These are phyloP conservation scores for Musa itinerans DNA, from an alignment of 176 grass and related monocot species.

Conservation along the genomic window DNA sequence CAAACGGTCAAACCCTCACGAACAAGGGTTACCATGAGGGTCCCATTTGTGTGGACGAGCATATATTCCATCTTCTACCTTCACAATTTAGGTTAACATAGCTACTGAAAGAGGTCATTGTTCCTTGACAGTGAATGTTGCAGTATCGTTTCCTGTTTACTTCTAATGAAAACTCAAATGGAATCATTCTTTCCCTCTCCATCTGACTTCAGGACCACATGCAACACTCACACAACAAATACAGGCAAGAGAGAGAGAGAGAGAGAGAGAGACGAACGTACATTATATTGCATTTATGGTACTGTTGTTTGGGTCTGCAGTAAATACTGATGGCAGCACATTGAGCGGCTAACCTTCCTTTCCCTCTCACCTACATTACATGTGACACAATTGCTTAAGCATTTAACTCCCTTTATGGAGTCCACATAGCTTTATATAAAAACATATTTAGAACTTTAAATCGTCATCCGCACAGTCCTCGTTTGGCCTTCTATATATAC, in stretches of 20 bases:
- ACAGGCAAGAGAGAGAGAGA: neutral
- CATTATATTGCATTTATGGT: slow-evolving; percentile 3
- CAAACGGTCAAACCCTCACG: neutral
- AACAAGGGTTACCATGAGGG: neutral
- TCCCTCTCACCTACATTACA: neutral
- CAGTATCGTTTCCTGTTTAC: neutral
- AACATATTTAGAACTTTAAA: too few species aligned
- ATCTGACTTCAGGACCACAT: neutral
- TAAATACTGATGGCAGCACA: neutral
- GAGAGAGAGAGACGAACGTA: neutral
- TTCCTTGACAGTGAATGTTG: neutral
- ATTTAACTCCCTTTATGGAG: neutral
- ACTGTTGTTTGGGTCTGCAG: neutral
- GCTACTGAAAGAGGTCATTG: neutral
- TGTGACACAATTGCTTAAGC: neutral
- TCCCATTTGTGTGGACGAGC: neutral
- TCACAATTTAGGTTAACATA: neutral
- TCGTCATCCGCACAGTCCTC: too few species aligned
- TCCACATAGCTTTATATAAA: too few species aligned
- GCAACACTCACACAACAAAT: neutral
- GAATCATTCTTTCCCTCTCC: neutral
- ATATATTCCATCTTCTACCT: neutral
- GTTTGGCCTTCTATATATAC: slow-evolving; percentile 1
- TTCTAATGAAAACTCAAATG: neutral
- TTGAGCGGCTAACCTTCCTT: neutral